Conservation (phyloP, 306 rosid genomes). For the Gastrolobium bilobum region DNA sequence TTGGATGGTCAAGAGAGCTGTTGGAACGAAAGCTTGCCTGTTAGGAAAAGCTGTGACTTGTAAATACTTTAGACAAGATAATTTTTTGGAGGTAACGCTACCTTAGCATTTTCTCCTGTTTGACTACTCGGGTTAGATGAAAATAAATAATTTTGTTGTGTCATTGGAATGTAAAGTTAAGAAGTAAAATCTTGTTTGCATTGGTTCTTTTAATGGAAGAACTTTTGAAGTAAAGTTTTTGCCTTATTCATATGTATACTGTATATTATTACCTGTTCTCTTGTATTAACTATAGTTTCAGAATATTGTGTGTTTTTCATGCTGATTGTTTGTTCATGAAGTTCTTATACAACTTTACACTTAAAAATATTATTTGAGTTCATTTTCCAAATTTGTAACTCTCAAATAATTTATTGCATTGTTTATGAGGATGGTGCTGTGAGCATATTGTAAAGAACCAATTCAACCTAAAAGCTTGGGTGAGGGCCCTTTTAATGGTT, state of each 20-base stretch:
- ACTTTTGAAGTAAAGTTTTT: conserved; percentile 20
- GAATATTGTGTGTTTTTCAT: conserved; percentile 12
- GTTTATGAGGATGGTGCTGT: conserved; percentile 10
- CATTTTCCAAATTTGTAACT: conserved; percentile 6
- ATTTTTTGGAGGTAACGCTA: conserved; percentile 85
- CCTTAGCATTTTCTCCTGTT: conserved; percentile 21
- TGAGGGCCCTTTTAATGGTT: too few relatives aligned
- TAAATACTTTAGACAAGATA: conserved; percentile 85
- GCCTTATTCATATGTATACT: conserved; percentile 5
- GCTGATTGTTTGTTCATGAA: conserved; percentile 12
- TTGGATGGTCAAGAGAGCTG: conserved; percentile 99
- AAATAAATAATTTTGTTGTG: conserved; percentile 23
- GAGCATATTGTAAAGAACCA: not conserved
- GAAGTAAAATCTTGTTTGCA: conserved; percentile 1
- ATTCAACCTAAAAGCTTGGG: too few relatives aligned
- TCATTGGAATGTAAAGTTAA: conserved; percentile 21
- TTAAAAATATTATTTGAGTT: not conserved
- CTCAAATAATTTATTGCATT: not conserved
- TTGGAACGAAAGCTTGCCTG: conserved; percentile 97
- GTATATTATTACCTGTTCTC: not conserved
- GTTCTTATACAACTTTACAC: conserved; percentile 31
- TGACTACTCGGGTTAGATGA: conserved; percentile 27
- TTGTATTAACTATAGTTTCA: conserved; percentile 14
- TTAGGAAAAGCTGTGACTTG: conserved; percentile 96
- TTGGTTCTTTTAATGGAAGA: conserved; percentile 17